Conservation (phyloP, 805 yeast genomes). For the Zygosaccharomyces gambellarensis region DNA sequence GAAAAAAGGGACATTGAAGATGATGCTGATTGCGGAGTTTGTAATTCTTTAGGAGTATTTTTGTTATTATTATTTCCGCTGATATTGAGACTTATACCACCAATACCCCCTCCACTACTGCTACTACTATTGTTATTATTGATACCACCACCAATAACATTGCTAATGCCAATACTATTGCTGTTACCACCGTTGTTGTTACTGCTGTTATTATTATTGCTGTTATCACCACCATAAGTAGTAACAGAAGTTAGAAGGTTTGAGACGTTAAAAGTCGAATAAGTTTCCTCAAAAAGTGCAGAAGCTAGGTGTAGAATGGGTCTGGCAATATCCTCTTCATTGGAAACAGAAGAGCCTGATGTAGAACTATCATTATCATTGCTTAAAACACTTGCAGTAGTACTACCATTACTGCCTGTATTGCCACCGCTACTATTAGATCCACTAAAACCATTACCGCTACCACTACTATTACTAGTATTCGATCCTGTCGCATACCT, state of each 20-base stretch:
- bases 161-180: background rate
- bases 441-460: background rate
- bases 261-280: constrained; percentile 23
- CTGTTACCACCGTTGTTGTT: background rate
- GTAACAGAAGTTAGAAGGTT: constrained; percentile 16
- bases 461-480: background rate
- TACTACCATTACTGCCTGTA: background rate
- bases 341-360: background rate
- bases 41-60: background rate
- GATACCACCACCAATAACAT: too few species aligned
- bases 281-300: constrained; percentile 25
- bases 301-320: constrained; percentile 17
- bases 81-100: background rate
- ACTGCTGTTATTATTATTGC: background rate
- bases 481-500: background rate
- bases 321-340: constrained; percentile 12
- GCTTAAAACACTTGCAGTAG: background rate
- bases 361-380: background rate
- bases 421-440: background rate
- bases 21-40: constrained; percentile 14
- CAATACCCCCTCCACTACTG: background rate
- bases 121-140: background rate
- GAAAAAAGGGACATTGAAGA: constrained; percentile 6
- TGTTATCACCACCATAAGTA: constrained; percentile 4
- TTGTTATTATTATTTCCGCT: background rate